These are phyloP conservation scores for Aspergillus campestris DNA, from an alignment of 495 filamentous ascomycete species.

Conservation along the genomic window DNA sequence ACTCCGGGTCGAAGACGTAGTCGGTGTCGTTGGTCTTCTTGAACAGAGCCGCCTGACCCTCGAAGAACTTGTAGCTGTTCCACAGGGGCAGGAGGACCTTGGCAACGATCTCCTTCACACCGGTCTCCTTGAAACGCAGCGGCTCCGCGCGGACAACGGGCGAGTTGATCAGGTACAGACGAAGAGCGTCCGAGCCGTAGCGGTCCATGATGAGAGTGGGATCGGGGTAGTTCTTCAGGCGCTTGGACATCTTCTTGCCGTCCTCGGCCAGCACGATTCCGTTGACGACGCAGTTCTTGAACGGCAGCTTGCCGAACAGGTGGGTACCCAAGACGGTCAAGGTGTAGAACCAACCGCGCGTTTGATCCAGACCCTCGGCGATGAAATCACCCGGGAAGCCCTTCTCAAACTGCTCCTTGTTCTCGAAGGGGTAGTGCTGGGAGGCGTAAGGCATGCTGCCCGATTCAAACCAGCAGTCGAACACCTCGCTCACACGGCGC, in stretches of 20 bases:
- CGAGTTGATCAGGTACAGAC: slow-evolving; percentile 94
- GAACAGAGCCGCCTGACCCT: slow-evolving; percentile 83
- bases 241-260: slow-evolving; percentile 99
- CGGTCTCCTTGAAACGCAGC: slow-evolving; percentile 81
- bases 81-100: slow-evolving; percentile 91
- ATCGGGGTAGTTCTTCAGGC: slow-evolving; percentile 95
- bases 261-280: slow-evolving; percentile 94
- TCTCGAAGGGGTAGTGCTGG: slow-evolving; percentile 92
- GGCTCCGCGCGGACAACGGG: slow-evolving; percentile 92
- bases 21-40: slow-evolving; percentile 81
- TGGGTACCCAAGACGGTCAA: slow-evolving; percentile 83
- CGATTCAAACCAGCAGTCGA: slow-evolving; percentile 95
- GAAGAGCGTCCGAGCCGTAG: slow-evolving; percentile 89
- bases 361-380: slow-evolving; percentile 91
- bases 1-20: slow-evolving; percentile 70
- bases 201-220: slow-evolving; percentile 74
- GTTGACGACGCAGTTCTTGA: slow-evolving; percentile 96
- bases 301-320: slow-evolving; percentile 80
- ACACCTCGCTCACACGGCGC: slow-evolving; percentile 79
- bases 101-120: slow-evolving; percentile 91
- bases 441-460: slow-evolving; percentile 96
- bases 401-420: slow-evolving; percentile 70
- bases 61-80: slow-evolving; percentile 98
- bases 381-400: slow-evolving; percentile 95
- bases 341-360: slow-evolving; percentile 97